Evolutionary conservation across 1,139 yeast genomes (phyloP).

Genomic region (Lizanozyma gosingica): DNA sequence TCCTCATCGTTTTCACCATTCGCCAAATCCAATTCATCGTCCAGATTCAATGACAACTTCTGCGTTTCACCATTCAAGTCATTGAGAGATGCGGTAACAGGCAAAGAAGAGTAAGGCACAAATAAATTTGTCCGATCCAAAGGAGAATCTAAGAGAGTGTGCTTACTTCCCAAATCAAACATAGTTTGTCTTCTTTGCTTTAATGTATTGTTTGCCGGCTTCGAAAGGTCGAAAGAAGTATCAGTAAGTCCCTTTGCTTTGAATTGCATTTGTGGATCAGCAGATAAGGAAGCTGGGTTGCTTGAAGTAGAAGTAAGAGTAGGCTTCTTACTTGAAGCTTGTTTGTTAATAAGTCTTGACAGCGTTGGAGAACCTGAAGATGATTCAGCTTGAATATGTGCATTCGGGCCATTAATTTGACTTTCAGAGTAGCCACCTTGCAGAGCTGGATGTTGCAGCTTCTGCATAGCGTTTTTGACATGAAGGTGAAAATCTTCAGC

Average conservation of each 20-base stretch:
- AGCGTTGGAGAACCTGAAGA: background rate
- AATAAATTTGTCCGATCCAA: conserved; percentile 42
- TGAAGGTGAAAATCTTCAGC: conserved; percentile 65
- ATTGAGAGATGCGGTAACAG: conserved; percentile 60
- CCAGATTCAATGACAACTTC: conserved; percentile 20
- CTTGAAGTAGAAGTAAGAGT: conserved; percentile 3
- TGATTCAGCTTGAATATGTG: background rate
- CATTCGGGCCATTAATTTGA: background rate
- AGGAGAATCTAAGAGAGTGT: conserved; percentile 41
- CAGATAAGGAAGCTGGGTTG: background rate
- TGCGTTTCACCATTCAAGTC: conserved; percentile 7
- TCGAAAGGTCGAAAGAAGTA: conserved; percentile 13
- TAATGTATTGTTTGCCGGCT: conserved; percentile 16
- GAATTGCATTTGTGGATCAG: background rate
- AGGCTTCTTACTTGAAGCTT: conserved; percentile 3
- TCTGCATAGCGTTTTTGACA: conserved; percentile 48
- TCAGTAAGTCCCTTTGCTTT: background rate
- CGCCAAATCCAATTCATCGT: conserved; percentile 17
- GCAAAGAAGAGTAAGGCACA: conserved; percentile 67
- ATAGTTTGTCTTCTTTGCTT: conserved; percentile 40
- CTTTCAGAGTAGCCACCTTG: background rate
- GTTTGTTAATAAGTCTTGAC: background rate
- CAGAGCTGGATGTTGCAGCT: conserved; percentile 14
- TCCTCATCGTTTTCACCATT: conserved; percentile 37
- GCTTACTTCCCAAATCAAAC: conserved; percentile 38